Percentiles rank a stretch among this genome's conserved stretches.
These are phyloP conservation scores for Acacia confusa DNA, from an alignment of 306 rosid species.

Conservation along the genomic window DNA sequence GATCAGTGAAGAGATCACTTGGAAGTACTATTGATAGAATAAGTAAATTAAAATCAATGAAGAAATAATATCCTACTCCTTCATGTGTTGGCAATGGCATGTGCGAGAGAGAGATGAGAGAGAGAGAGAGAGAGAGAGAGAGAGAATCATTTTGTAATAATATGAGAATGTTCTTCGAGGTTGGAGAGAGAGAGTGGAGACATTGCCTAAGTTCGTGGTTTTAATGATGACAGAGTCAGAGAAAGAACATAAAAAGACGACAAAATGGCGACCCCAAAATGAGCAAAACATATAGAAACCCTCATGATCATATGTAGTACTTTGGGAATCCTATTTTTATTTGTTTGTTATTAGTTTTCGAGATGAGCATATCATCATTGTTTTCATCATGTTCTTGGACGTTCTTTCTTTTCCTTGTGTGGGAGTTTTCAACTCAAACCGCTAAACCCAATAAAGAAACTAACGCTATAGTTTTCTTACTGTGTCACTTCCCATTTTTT, in stretches of 20 bases:
- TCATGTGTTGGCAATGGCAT: background rate
- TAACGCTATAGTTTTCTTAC: background rate
- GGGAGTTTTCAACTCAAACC: background rate
- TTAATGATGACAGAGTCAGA: conserved; percentile 8
- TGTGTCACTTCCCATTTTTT: background rate
- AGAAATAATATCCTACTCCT: background rate
- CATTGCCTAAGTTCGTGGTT: conserved; percentile 30
- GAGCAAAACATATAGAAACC: conserved; percentile 4
- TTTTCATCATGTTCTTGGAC: conserved; percentile 20
- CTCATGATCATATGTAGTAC: background rate
- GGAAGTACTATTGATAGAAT: background rate
- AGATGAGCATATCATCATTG: conserved; percentile 30
- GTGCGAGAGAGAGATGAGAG: background rate
- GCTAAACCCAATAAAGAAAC: conserved; percentile 36
- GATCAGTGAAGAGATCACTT: background rate
- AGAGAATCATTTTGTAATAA: conserved; percentile 49
- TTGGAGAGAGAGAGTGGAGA: conserved; percentile 4
- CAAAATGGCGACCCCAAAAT: conserved; percentile 42
- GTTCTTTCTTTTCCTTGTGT: conserved; percentile 20
- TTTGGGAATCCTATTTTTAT: background rate
- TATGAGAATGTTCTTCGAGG: conserved; percentile 30
- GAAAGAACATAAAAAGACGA: conserved; percentile 50
- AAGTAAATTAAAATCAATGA: conserved; percentile 10
- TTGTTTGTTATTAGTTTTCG: conserved; percentile 1
- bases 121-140: background rate